phyloP scores from a whole-genome alignment of 2,329 filamentous ascomycete genomes.

The Zymoseptoria pseudotritici region DNA sequence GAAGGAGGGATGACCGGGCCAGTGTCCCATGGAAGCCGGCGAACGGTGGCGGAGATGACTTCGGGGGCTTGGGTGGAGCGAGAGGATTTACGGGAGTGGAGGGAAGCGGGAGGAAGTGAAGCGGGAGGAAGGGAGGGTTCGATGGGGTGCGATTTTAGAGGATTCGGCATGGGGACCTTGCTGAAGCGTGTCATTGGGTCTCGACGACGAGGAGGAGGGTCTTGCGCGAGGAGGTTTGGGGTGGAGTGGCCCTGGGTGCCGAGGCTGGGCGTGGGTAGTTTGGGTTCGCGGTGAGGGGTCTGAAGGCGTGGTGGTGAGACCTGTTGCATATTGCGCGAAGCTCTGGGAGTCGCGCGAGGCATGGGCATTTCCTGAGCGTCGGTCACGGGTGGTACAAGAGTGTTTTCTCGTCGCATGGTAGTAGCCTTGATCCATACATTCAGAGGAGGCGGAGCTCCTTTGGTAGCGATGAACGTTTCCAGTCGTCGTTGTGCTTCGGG shows the following conservation, averaged over 20 bases:
- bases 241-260: not conserved
- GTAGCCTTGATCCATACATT: constrained; percentile 8
- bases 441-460: constrained; percentile 17
- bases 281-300: not conserved
- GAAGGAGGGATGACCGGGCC: not conserved
- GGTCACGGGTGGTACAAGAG: not conserved
- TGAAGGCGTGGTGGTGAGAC: not conserved
- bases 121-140: not conserved
- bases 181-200: not conserved
- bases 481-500: constrained; percentile 9
- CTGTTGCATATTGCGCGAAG: not conserved
- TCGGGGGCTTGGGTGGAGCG: not conserved
- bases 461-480: constrained; percentile 16
- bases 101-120: not conserved
- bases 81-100: not conserved
- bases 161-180: not conserved
- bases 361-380: not conserved
- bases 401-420: constrained; percentile 9
- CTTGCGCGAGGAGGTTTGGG: not conserved
- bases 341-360: not conserved
- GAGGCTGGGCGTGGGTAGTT: not conserved
- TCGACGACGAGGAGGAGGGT: not conserved
- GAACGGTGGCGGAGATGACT: not conserved
- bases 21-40: not conserved
- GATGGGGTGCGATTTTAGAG: not conserved